Evolutionary conservation across 345 rosid genomes (phyloP).

Genomic region (Nephelium lappaceum): DNA sequence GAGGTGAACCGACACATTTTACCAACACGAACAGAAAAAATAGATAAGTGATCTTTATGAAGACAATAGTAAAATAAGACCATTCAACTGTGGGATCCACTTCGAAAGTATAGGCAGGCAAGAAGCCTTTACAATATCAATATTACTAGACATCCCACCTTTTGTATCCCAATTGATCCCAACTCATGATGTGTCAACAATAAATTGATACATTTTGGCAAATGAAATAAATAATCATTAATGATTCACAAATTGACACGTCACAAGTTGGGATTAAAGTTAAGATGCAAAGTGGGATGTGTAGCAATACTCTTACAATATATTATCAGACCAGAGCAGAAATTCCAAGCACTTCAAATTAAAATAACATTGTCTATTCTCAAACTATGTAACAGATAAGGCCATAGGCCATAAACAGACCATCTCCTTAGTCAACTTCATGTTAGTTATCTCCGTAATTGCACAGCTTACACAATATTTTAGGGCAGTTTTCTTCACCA

Average conservation of each 20-base stretch:
- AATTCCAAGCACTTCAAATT: background rate
- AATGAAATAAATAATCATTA: too few species aligned
- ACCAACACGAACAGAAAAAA: slow-evolving; percentile 10
- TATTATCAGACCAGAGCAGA: background rate
- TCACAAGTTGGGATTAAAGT: too few species aligned
- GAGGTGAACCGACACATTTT: slow-evolving; percentile 17
- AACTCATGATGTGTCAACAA: too few species aligned
- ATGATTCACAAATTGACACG: too few species aligned
- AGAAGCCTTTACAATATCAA: background rate
- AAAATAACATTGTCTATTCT: background rate
- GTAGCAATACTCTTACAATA: background rate
- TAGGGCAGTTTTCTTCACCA: background rate
- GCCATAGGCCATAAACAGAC: background rate
- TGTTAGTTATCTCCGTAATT: background rate
- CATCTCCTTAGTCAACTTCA: background rate
- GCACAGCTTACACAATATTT: background rate
- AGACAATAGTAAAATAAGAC: background rate
- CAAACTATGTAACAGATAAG: slow-evolving; percentile 1
- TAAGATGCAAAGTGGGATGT: too few species aligned
- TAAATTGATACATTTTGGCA: too few species aligned
- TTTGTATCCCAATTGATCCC: too few species aligned
- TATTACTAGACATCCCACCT: too few species aligned
- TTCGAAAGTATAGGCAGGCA: background rate
- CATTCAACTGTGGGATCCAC: background rate
- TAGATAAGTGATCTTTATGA: background rate